phyloP scores from a whole-genome alignment of 1,284 basidiomycete genomes.

The Boletellus deceptivus region DNA sequence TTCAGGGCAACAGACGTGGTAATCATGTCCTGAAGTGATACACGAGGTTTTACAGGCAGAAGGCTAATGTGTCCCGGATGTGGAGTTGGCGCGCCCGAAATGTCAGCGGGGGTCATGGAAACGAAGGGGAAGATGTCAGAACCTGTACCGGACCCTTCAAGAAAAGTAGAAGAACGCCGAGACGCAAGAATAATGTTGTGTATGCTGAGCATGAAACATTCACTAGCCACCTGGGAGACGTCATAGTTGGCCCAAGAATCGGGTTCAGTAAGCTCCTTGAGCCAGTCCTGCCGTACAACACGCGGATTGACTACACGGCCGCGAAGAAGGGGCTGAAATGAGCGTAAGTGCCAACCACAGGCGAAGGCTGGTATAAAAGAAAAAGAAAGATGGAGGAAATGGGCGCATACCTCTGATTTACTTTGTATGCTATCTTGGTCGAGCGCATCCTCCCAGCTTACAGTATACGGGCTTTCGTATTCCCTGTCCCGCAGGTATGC shows the following conservation, averaged over 20 bases:
- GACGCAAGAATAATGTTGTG: slow-evolving; percentile 51
- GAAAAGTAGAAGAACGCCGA: slow-evolving; percentile 27
- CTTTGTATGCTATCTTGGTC: slow-evolving; percentile 70
- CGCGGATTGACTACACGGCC: slow-evolving; percentile 72
- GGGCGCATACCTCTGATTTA: slow-evolving; percentile 54
- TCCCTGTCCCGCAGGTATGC: slow-evolving; percentile 54
- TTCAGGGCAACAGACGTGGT: slow-evolving; percentile 66
- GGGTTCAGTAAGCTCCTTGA: slow-evolving; percentile 59
- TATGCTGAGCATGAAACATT: slow-evolving; percentile 69
- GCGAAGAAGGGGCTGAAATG: slow-evolving; percentile 60
- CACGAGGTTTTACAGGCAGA: slow-evolving; percentile 36
- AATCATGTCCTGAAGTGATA: slow-evolving; percentile 73
- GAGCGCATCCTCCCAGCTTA: slow-evolving; percentile 65
- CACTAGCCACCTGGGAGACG: slow-evolving; percentile 65
- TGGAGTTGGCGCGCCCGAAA: slow-evolving; percentile 24
- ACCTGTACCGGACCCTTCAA: slow-evolving; percentile 8
- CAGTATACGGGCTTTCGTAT: slow-evolving; percentile 54
- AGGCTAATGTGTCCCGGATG: slow-evolving; percentile 24
- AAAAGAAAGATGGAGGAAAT: neutral
- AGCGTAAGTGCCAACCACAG: slow-evolving; percentile 6
- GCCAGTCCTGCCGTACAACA: slow-evolving; percentile 63
- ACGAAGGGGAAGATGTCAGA: slow-evolving; percentile 1
- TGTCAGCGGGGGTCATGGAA: slow-evolving; percentile 17
- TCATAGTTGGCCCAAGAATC: slow-evolving; percentile 69
- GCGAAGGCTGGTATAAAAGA: neutral